Conservation (phyloP, 805 yeast genomes). For the Nakazawaea anatomiae region DNA sequence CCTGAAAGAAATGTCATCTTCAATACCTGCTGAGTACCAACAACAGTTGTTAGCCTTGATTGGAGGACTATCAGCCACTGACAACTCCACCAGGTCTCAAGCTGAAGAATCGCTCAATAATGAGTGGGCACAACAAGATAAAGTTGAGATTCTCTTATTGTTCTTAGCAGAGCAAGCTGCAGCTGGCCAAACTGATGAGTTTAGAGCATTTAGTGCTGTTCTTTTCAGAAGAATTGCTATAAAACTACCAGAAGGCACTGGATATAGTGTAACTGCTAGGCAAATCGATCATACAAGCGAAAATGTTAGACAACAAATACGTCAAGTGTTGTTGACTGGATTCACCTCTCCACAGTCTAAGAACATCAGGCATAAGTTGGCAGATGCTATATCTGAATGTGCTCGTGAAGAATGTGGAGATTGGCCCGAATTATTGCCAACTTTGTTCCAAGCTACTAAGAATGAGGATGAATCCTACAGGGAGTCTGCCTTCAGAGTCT, state of each 20-base stretch:
- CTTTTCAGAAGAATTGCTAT: constrained; percentile 82
- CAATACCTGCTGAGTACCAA: constrained; percentile 49
- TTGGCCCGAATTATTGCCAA: constrained; percentile 80
- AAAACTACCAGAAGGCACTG: constrained; percentile 64
- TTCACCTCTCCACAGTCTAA: constrained; percentile 64
- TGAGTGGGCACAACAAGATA: constrained; percentile 68
- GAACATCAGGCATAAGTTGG: constrained; percentile 80
- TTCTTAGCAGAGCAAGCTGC: constrained; percentile 75
- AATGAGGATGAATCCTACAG: constrained; percentile 57
- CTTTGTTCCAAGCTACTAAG: constrained; percentile 61
- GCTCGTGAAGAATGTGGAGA: constrained; percentile 58
- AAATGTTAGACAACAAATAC: constrained; percentile 54
- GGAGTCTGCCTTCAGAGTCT: constrained; percentile 87
- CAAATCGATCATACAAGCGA: constrained; percentile 66
- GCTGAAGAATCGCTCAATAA: constrained; percentile 73
- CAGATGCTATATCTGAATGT: constrained; percentile 92
- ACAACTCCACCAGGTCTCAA: constrained; percentile 64
- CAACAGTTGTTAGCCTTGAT: constrained; percentile 58
- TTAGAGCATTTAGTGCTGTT: constrained; percentile 75
- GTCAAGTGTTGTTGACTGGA: constrained; percentile 64
- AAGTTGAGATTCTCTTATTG: constrained; percentile 63
- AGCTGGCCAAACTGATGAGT: constrained; percentile 50
- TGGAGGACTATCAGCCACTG: constrained; percentile 69
- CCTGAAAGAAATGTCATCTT: not conserved
- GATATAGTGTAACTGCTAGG: constrained; percentile 61